Evolutionary conservation across 768 basidiomycete genomes (phyloP).

Genomic region (Cystobasidium ongulense): DNA sequence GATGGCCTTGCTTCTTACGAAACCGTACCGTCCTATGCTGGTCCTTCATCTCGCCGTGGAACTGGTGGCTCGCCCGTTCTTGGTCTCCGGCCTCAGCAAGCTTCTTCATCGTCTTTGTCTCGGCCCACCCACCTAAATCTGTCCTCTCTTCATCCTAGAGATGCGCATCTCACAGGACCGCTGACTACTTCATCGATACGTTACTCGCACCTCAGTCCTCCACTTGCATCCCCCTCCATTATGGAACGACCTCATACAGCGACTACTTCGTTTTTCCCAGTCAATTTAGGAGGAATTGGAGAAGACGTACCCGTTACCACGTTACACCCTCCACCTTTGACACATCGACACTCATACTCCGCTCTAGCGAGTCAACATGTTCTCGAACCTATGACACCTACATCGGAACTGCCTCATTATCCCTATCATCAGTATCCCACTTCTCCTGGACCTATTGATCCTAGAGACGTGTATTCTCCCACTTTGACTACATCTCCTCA

Average conservation of each 20-base stretch:
- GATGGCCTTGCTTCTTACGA: background rate
- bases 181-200: background rate
- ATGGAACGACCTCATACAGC: slow-evolving; percentile 12
- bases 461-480: background rate
- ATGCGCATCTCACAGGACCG: background rate
- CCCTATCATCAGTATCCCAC: background rate
- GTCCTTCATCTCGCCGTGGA: background rate
- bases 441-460: background rate
- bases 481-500: background rate
- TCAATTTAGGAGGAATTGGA: background rate
- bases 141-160: background rate
- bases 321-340: background rate
- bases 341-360: slow-evolving; percentile 26
- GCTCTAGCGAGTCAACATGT: background rate
- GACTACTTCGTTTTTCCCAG: background rate
- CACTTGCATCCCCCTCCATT: slow-evolving; percentile 12
- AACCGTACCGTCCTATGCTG: background rate
- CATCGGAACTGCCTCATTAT: background rate
- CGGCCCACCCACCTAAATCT: background rate
- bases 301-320: background rate
- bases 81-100: background rate
- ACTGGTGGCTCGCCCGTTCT: background rate
- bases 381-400: slow-evolving; percentile 9
- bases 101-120: background rate
- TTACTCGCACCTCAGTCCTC: background rate